Evolutionary conservation across 495 filamentous ascomycete genomes (phyloP).

Genomic region (Hypoxylon fuscum): DNA sequence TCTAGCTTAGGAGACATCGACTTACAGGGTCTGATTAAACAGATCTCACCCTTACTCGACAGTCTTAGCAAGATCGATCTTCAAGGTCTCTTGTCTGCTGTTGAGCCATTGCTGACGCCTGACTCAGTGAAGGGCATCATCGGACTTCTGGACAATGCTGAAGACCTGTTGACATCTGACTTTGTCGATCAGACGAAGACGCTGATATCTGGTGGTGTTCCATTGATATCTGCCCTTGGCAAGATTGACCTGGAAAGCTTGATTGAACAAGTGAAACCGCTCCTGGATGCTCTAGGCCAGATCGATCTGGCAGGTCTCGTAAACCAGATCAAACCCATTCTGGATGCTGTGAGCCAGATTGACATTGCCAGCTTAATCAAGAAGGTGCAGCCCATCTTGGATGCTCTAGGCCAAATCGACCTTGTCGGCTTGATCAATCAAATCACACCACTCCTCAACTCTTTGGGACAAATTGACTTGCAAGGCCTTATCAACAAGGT

Average conservation of each 20-base stretch:
- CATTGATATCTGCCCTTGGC: conserved; percentile 45
- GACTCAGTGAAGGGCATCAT: conserved; percentile 52
- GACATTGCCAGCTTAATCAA: conserved; percentile 45
- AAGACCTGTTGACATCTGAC: conserved; percentile 50
- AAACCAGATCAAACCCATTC: conserved; percentile 40
- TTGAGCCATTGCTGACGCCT: conserved; percentile 47
- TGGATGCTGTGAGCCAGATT: conserved; percentile 45
- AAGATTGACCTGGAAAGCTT: conserved; percentile 53
- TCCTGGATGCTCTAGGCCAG: conserved; percentile 57
- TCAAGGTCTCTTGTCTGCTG: conserved; percentile 35
- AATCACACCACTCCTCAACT: conserved; percentile 46
- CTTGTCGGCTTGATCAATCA: conserved; percentile 48
- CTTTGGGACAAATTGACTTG: conserved; percentile 44
- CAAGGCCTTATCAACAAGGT: conserved; percentile 43
- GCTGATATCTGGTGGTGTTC: conserved; percentile 46
- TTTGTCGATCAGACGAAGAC: conserved; percentile 56
- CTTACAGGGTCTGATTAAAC: conserved; percentile 41
- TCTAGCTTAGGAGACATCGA: conserved; percentile 47
- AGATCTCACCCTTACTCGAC: conserved; percentile 43
- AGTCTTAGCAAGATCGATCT: conserved; percentile 43
- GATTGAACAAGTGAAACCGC: conserved; percentile 49
- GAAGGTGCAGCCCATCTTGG: conserved; percentile 46
- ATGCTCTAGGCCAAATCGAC: conserved; percentile 43
- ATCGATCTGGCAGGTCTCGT: conserved; percentile 48
- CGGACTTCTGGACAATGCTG: conserved; percentile 52